These are phyloP conservation scores for Cladobotryum protrusum DNA, from an alignment of 2,329 filamentous ascomycete genomes.

Conservation along the genomic window DNA sequence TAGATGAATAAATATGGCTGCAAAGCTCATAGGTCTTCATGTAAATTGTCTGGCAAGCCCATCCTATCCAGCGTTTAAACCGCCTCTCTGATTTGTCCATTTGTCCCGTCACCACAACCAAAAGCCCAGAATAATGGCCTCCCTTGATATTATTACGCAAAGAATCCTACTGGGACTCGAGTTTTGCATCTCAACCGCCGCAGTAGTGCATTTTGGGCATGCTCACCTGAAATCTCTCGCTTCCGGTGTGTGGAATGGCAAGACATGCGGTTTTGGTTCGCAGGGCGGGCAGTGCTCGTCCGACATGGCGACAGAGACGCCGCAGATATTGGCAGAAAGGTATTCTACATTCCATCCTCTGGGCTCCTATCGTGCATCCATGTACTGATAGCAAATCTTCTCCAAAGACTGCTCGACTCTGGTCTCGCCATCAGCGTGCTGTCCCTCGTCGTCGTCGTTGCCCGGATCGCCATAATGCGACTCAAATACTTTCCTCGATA, in stretches of 20 bases:
- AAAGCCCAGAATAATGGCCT: neutral
- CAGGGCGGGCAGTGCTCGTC: neutral
- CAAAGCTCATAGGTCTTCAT: no score
- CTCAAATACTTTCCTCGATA: constrained; percentile 19
- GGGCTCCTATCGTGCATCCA: no score
- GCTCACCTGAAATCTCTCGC: constrained; percentile 10
- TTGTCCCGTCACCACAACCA: neutral
- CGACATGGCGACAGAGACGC: neutral
- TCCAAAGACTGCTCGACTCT: constrained; percentile 20
- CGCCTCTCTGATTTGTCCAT: neutral
- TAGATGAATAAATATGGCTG: no score
- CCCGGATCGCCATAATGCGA: constrained; percentile 18
- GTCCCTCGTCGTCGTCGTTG: constrained; percentile 21
- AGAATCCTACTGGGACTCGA: constrained; percentile 16
- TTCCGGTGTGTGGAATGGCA: neutral
- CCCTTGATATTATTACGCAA: neutral
- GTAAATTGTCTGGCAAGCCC: no score
- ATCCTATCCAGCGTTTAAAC: no score
- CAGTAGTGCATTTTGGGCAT: constrained; percentile 17
- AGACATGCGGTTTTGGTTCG: neutral
- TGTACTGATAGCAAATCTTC: no score
- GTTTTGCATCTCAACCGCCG: constrained; percentile 10
- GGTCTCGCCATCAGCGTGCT: constrained; percentile 26
- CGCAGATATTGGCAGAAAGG: neutral
- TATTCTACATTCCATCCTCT: neutral